A percentile compares a stretch with the other conserved stretches of the same genome.
Evolutionary conservation across 306 rosid species (phyloP).

Genomic region (Echinosophora koreensis): DNA sequence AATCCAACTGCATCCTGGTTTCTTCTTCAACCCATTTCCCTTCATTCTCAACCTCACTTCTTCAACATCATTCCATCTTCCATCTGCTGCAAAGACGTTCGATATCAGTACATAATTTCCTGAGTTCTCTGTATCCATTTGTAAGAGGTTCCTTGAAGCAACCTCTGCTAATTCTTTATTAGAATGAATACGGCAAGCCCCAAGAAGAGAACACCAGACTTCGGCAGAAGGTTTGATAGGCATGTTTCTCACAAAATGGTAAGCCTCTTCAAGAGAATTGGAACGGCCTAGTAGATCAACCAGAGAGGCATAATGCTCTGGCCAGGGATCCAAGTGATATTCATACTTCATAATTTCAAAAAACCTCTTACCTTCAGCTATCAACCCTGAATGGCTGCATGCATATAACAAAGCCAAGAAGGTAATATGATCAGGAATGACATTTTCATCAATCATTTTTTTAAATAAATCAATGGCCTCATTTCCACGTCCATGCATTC

Average conservation of each 20-base stretch:
- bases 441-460: conserved; percentile 58
- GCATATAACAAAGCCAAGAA: conserved; percentile 78
- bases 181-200: conserved; percentile 74
- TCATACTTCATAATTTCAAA: conserved; percentile 60
- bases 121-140: conserved; percentile 61
- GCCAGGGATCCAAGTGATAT: conserved; percentile 77
- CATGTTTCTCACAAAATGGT: conserved; percentile 64
- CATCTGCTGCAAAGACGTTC: conserved; percentile 68
- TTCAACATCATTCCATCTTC: conserved; percentile 76
- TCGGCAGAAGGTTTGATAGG: conserved; percentile 64
- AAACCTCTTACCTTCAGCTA: conserved; percentile 63
- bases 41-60: conserved; percentile 75
- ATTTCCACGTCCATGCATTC: conserved; percentile 78
- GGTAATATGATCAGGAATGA: conserved; percentile 74
- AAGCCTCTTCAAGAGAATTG: conserved; percentile 76
- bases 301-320: conserved; percentile 78
- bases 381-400: conserved; percentile 84
- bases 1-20: conserved; percentile 87
- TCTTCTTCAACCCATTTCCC: conserved; percentile 73
- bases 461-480: conserved; percentile 64
- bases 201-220: conserved; percentile 85
- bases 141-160: conserved; percentile 69
- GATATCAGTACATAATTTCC: conserved; percentile 79
- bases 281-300: conserved; percentile 83
- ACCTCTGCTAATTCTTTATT: conserved; percentile 70